phyloP scores from a whole-genome alignment of 129 eudicot genomes.

The Escallonia rubra region DNA sequence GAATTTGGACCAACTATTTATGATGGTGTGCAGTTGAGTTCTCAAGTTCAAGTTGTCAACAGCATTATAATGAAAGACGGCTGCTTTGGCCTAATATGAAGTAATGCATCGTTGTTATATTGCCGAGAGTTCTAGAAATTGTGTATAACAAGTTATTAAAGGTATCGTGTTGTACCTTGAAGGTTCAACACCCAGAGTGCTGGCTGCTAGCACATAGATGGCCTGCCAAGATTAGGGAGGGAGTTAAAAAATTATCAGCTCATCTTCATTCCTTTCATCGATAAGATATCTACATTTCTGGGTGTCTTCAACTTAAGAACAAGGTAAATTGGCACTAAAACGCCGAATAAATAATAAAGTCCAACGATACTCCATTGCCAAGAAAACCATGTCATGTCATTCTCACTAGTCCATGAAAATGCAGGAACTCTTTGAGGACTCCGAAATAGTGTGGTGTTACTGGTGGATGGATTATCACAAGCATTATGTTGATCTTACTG shows the following conservation, averaged over 20 bases:
- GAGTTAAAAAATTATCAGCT: background rate
- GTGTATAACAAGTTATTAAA: background rate
- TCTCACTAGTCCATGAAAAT: background rate
- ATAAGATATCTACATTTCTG: background rate
- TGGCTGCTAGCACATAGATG: conserved; percentile 81
- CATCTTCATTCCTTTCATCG: background rate
- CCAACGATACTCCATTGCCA: too few relatives aligned
- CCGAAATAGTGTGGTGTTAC: background rate
- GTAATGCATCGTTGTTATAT: background rate
- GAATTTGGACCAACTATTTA: background rate
- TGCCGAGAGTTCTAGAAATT: background rate
- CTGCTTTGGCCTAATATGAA: background rate
- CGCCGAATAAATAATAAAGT: too few relatives aligned
- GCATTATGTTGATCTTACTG: conserved; percentile 37
- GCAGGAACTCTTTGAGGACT: background rate
- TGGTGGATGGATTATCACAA: background rate
- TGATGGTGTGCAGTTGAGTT: background rate
- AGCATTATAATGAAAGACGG: background rate
- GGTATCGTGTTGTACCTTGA: conserved; percentile 45
- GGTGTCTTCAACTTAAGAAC: background rate
- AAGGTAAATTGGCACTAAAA: background rate
- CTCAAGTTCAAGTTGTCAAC: background rate
- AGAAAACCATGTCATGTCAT: too few relatives aligned
- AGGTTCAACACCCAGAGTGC: conserved; percentile 76
- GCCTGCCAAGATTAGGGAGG: conserved; percentile 51